Base-by-base conservation (phyloP, 208 protist genomes). In the Acanthamoeba royreba region DNA sequence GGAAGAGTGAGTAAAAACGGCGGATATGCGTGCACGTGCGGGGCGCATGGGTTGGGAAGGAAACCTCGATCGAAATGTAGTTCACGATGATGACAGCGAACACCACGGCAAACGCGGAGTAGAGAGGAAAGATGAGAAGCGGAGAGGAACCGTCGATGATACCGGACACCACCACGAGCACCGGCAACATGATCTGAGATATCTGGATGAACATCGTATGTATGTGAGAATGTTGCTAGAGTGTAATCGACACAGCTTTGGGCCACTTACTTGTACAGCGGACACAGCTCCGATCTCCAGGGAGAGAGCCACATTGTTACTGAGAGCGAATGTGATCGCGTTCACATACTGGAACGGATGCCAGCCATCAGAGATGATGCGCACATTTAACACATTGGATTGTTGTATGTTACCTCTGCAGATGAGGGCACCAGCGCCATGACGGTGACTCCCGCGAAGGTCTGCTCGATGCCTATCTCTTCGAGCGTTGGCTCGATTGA, bases 221-320 rank as follows among this genome's bases (percentile, higher is more conserved):
- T 4, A 31, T 58, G 52, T 58, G 0, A 58, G 52, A 28, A 25
- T 58, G 52, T 17, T 17, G 53, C 22, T n/a, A 4, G 3, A 3
- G 53, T 63, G 8, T 17, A 17, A 28, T n/a, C n/a, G n/a, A n/a
- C n/a, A n/a, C n/a, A n/a, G n/a, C n/a, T n/a, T n/a, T n/a, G n/a
- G n/a, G n/a, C n/a, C n/a, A n/a, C n/a, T n/a, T 15, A 97, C 93
- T 81, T 97, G 96, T 0, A 97, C 93, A 1, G 96, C 94, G 19
- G 92, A 87, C 31, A 90, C 83, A 1, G 92, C 92, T 47, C 96
- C 96, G 61, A 97, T 97, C 69, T 97, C 96, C 9, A 97, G 31
- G 42, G 94, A 91, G 0, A 97, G 45, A 2, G 93, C 58, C 40
- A 97, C 96, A 52, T 97, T 96, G 81, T 97, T 94, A 15, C 95